These are phyloP conservation scores for Pseudisothecium myosuroides DNA, from an alignment of 225 moss, liverwort and hornwort genomes.

Conservation along the genomic window DNA sequence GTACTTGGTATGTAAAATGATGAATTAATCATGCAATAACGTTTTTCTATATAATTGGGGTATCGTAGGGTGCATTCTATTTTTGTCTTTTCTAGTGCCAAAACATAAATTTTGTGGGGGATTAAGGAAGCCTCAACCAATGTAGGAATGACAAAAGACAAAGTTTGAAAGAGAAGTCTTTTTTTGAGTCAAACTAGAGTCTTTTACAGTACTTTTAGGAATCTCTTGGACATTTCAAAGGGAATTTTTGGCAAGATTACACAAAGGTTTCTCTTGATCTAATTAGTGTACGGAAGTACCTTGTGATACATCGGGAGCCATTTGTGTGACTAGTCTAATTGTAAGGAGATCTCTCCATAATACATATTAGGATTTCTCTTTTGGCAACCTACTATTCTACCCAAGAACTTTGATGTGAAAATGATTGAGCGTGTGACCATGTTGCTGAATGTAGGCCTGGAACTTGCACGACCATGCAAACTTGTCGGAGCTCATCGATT, in stretches of 20 bases:
- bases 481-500: neutral
- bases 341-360: neutral
- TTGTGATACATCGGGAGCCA: neutral
- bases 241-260: neutral
- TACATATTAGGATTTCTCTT: neutral
- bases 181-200: neutral
- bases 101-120: neutral
- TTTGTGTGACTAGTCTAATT: neutral
- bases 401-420: neutral
- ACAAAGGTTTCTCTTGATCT: neutral
- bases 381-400: neutral
- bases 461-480: neutral
- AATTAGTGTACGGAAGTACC: neutral
- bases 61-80: neutral
- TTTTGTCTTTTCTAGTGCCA: neutral
- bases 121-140: neutral
- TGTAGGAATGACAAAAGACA: neutral
- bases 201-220: neutral
- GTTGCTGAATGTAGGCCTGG: neutral
- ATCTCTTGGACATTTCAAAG: neutral
- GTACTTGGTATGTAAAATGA: too few species aligned
- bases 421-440: too few species aligned
- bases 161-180: neutral
- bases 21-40: neutral
- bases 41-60: neutral